These are phyloP conservation scores for Trichoderma lentiforme DNA, from an alignment of 2,329 filamentous ascomycete genomes.

Conservation along the genomic window DNA sequence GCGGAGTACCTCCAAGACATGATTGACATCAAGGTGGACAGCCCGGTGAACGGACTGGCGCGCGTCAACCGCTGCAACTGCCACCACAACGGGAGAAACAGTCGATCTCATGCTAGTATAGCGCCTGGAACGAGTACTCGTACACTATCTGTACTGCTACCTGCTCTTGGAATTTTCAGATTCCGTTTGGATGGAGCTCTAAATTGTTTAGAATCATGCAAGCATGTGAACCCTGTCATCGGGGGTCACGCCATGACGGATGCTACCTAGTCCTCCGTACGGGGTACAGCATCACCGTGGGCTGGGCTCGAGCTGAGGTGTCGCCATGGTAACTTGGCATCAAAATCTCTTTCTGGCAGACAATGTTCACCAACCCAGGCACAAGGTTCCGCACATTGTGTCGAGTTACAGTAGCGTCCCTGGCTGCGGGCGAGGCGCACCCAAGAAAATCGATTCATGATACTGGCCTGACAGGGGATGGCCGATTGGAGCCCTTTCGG, in stretches of 20 bases:
- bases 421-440: not conserved
- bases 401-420: not conserved
- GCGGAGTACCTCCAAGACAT: not conserved
- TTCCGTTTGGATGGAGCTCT: not conserved
- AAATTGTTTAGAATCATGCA: constrained; percentile 8
- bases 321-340: constrained; percentile 8
- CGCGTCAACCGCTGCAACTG: constrained; percentile 4
- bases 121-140: not conserved
- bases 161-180: not conserved
- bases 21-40: not conserved
- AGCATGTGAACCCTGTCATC: constrained; percentile 1
- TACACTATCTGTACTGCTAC: not conserved
- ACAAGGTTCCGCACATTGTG: constrained; percentile 1
- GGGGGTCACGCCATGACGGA: constrained; percentile 6
- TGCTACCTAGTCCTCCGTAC: not conserved
- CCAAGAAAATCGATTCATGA: not conserved
- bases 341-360: not conserved
- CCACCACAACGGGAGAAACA: not conserved
- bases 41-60: not conserved
- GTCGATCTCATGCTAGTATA: not conserved
- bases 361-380: not conserved
- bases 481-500: constrained; percentile 5
- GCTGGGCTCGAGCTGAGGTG: not conserved
- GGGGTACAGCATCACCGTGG: not conserved
- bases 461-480: constrained; percentile 2